Conservation (phyloP, 805 yeast species). For the Candida jianshihensis region DNA sequence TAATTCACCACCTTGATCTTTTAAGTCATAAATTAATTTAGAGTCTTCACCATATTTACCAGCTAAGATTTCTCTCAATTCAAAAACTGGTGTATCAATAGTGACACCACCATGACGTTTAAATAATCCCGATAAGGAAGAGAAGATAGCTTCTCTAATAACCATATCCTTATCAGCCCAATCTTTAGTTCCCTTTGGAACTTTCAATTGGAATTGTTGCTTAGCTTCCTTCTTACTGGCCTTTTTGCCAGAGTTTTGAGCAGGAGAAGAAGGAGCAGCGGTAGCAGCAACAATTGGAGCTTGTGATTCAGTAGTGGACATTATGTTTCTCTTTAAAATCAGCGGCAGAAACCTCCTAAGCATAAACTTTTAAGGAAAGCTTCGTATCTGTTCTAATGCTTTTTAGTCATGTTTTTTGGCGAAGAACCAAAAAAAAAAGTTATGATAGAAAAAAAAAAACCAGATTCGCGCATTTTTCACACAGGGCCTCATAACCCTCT, state of each 20-base stretch:
- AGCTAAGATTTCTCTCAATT: conserved; percentile 86
- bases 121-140: conserved; percentile 64
- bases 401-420: background rate
- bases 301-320: conserved; percentile 1
- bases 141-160: conserved; percentile 81
- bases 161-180: conserved; percentile 99
- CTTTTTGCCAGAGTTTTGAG: conserved; percentile 3
- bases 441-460: background rate
- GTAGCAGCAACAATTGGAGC: conserved; percentile 2
- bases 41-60: conserved; percentile 99
- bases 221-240: conserved; percentile 32
- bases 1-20: conserved; percentile 98
- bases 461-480: background rate
- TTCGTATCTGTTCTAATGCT: background rate
- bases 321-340: conserved; percentile 1
- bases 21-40: conserved; percentile 88
- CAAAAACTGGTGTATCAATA: conserved; percentile 97
- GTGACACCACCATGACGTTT: conserved; percentile 98
- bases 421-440: background rate
- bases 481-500: no score
- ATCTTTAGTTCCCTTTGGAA: conserved; percentile 96
- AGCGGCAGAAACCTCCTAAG: conserved; percentile 1
- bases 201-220: conserved; percentile 70
- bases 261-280: conserved; percentile 3
- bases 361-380: background rate